Evolutionary conservation across 495 filamentous ascomycete genomes (phyloP), one percentile per base, ranked within the genome.

Genomic region (Penicillium robsamsonii): DNA sequence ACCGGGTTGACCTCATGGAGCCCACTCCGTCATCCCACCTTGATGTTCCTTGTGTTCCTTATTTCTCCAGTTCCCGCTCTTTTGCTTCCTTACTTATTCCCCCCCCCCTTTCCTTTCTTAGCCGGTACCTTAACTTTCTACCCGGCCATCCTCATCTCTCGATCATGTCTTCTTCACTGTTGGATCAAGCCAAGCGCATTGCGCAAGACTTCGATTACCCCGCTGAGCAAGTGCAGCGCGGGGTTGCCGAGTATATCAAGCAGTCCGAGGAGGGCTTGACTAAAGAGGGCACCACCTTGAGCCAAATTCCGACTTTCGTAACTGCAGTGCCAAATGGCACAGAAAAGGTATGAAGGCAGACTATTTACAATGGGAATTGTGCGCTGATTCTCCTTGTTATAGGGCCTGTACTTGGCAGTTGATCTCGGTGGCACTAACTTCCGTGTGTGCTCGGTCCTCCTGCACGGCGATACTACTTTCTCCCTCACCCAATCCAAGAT

Each of bases 351-450:
- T 41, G 50, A 30, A 1, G 18, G 22, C 11, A 24, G 37, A 44
- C 54, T 25, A n/a, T 7, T 40, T 27, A 25, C 53, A 58, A 7
- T 18, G 12, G n/a, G 43, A 42, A 27, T 42, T n/a, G 49, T 1
- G 15, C 50, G 45, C 35, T 56, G n/a, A 49, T 31, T 27, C 18
- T 57, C 24, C 29, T 55, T 33, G 4, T 18, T 46, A 27, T 60
- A 96, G 92, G 94, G 94, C 25, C 77, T 97, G 17, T 97, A 96
- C 71, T 83, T 98, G 72, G 94, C 95, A 20, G 94, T 98, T 42
- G 94, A 98, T 62, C 83, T 98, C 17, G 94, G 94, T 47, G 94
- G 94, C 61, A 98, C 94, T 57, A 98, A 98, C 71, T 96, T 97
- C 75, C 88, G 94, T 58, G 95, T 98, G 62, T 98, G 94, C 75